A percentile compares a stretch with the other conserved stretches of the same genome.
phyloP scores from a whole-genome alignment of 768 basidiomycete genomes.

The Lactarius tabidus region DNA sequence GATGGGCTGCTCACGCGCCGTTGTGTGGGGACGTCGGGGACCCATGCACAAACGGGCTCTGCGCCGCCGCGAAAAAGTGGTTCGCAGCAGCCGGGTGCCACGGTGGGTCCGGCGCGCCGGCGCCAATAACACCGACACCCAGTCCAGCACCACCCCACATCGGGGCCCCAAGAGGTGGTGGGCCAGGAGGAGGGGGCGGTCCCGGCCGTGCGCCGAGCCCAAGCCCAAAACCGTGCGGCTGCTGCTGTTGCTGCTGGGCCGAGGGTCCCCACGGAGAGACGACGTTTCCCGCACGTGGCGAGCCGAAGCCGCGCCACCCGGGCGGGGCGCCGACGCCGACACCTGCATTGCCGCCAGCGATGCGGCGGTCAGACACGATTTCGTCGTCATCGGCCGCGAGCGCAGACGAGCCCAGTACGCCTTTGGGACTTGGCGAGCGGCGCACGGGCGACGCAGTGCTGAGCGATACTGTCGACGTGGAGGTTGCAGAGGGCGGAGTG shows the following conservation, averaged over 20 bases:
- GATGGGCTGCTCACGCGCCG: conserved; percentile 14
- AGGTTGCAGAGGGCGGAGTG: conserved; percentile 45
- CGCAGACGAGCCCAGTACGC: conserved; percentile 71
- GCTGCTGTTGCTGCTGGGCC: conserved; percentile 2
- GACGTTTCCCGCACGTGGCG: conserved; percentile 13
- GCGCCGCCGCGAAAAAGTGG: conserved; percentile 24
- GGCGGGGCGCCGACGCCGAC: conserved; percentile 10
- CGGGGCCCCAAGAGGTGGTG: conserved; percentile 7
- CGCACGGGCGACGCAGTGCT: conserved; percentile 49
- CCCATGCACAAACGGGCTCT: conserved; percentile 25
- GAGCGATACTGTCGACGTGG: conserved; percentile 1
- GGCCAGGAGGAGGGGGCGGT: conserved; percentile 16
- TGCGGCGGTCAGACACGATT: conserved; percentile 49
- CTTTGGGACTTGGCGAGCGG: conserved; percentile 56
- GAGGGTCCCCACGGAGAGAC: conserved; percentile 15
- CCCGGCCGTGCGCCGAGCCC: conserved; percentile 15
- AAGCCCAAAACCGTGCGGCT: conserved; percentile 9
- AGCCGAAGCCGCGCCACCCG: conserved; percentile 19
- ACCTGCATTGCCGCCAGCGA: conserved; percentile 1
- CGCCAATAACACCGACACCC: conserved; percentile 12
- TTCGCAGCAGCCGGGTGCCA: conserved; percentile 21
- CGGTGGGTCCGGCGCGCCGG: conserved; percentile 15
- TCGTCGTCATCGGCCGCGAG: conserved; percentile 79
- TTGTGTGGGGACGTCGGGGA: conserved; percentile 27
- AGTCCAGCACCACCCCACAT: conserved; percentile 23